Base-by-base conservation (phyloP, 2,329 filamentous ascomycete species). In the Ceratocystiopsis brevicomis region DNA sequence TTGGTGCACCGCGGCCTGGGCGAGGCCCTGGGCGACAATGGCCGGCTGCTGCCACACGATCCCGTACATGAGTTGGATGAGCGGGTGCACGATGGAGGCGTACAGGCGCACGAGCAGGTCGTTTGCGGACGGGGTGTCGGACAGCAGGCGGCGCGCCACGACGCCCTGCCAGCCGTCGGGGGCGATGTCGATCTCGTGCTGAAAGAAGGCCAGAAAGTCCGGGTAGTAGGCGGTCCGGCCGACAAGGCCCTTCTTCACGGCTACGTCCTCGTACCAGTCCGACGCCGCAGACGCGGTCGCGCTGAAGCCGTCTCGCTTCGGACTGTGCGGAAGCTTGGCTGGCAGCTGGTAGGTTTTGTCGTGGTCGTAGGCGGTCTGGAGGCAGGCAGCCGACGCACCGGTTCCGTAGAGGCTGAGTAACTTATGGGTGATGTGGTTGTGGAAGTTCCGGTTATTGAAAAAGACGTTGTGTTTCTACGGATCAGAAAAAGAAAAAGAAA, bases 21-120 rank as follows among this genome's bases (percentile, higher is more conserved):
- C 83, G 16, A 94, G 71, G 1, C 66, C 85, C 60, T 88, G 74
- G 6, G 85, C 83, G 25, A 94, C 68, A 46, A 93, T 76, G 35
- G 81, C 81, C 2, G 83, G 83, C 54, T 93, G 84, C 11, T 69
- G 57, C 63, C 85, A 93, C 56, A 93, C 85, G 34, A 94, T 56
- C 5, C 81, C 86, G 54, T 85, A 93, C 40, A 85, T 81, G 17
- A 93, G 68, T 55, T 93, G 84, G 48, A 94, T 87, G 15, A 90
- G 61, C 2, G 85, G 84, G 54, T 93, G 84, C 2, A 86, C 52
- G 48, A 88, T 69, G 0, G 81, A 78, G 15, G 68, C 70, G 53
- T 73, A 85, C 53, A 88, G 61, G 16, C 85, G 68, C 2, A 67
- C 64, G 3, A 87, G 61, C 65, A 94, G 63, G 48, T 78, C 75